Conservation (phyloP, 2,329 filamentous ascomycete species). For the Alternaria sp. region DNA sequence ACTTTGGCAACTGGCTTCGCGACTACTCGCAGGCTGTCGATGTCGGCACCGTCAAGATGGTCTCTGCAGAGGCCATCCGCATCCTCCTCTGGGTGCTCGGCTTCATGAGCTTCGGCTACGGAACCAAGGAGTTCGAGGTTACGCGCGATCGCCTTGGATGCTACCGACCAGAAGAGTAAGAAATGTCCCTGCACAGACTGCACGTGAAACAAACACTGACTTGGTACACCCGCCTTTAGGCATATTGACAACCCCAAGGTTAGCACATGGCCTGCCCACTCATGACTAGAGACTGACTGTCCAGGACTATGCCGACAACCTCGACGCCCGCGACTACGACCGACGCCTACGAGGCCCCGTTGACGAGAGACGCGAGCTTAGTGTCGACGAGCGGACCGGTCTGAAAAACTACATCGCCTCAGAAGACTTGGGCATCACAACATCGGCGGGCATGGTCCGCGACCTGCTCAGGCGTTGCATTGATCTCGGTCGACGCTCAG, state of each 20-base stretch:
- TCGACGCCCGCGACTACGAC: slow-evolving; percentile 86
- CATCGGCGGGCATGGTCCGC: slow-evolving; percentile 79
- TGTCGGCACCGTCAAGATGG: slow-evolving; percentile 89
- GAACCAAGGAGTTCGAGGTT: slow-evolving; percentile 85
- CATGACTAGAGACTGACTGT: slow-evolving; percentile 11
- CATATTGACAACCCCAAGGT: slow-evolving; percentile 79
- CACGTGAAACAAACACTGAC: no score
- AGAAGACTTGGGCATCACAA: slow-evolving; percentile 79
- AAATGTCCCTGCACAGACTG: no score
- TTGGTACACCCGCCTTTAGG: no score
- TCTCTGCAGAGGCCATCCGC: slow-evolving; percentile 89
- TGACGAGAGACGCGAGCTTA: slow-evolving; percentile 79
- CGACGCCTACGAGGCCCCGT: slow-evolving; percentile 81
- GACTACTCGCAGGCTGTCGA: slow-evolving; percentile 96
- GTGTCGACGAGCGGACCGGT: slow-evolving; percentile 71
- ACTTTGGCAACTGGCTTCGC: slow-evolving; percentile 95
- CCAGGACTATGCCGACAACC: slow-evolving; percentile 83
- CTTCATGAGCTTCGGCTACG: slow-evolving; percentile 88
- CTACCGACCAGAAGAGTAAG: slow-evolving; percentile 70
- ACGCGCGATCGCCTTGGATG: slow-evolving; percentile 80
- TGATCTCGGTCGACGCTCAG: slow-evolving; percentile 80
- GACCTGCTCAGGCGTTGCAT: slow-evolving; percentile 78
- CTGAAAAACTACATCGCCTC: slow-evolving; percentile 96
- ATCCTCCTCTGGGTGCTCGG: slow-evolving; percentile 88
- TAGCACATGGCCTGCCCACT: not conserved